Conservation (phyloP, 116 monocot species). For the Iris pallida region DNA sequence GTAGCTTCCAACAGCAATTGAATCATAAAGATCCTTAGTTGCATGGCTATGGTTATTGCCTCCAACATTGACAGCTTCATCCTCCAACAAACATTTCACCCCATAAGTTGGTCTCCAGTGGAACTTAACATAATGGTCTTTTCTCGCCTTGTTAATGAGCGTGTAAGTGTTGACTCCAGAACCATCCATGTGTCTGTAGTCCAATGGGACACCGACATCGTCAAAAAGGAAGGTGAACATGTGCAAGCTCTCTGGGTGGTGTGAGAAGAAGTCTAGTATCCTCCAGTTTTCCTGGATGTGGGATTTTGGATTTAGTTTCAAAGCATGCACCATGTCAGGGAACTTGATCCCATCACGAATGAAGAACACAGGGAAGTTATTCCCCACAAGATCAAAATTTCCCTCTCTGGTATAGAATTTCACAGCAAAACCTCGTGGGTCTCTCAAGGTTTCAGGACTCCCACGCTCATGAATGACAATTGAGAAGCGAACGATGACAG, state of each 20-base stretch:
- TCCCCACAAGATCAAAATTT: conserved; percentile 27
- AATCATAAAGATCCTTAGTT: conserved; percentile 34
- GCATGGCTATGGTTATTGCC: conserved; percentile 37
- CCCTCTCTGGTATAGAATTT: conserved; percentile 33
- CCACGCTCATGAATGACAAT: conserved; percentile 30
- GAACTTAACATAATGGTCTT: conserved; percentile 26
- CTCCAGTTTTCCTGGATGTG: conserved; percentile 26
- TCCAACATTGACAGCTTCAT: conserved; percentile 17
- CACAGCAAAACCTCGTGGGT: conserved; percentile 25
- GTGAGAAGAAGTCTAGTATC: conserved; percentile 27
- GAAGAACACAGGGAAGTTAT: conserved; percentile 30
- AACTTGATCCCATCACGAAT: conserved; percentile 30
- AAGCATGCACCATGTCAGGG: conserved; percentile 28
- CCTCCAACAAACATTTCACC: conserved; percentile 15
- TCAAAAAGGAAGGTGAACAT: conserved; percentile 34
- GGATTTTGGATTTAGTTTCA: conserved; percentile 23
- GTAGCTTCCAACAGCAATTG: conserved; percentile 23
- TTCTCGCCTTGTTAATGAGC: conserved; percentile 17
- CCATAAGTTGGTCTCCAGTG: conserved; percentile 30
- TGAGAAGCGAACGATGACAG: conserved; percentile 24
- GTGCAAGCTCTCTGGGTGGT: conserved; percentile 25
- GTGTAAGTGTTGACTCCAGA: conserved; percentile 32
- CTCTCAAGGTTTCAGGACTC: conserved; percentile 21
- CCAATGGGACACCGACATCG: conserved; percentile 21
- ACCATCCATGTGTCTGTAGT: conserved; percentile 33